Conservation (phyloP, 2,329 filamentous ascomycete species). For the Ophiosphaerella herpotricha region DNA sequence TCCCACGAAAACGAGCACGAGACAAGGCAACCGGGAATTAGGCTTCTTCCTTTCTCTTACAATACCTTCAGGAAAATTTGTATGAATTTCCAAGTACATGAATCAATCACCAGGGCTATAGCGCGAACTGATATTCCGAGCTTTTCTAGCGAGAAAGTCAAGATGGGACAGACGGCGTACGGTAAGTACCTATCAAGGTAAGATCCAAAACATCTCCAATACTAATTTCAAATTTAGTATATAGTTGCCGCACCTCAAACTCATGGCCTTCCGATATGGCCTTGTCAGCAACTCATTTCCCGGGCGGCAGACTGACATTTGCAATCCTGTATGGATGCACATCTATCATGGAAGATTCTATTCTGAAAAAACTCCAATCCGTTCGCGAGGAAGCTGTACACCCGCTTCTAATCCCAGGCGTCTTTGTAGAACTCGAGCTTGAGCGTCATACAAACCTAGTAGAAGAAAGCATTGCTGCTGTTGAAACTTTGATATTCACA, state of each 20-base stretch:
- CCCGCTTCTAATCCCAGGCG: conserved; percentile 18
- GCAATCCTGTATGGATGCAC: conserved; percentile 20
- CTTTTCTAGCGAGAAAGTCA: conserved; percentile 11
- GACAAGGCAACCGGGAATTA: background rate
- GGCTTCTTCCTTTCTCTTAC: conserved; percentile 11
- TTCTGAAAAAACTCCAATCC: conserved; percentile 9
- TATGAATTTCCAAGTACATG: conserved; percentile 12
- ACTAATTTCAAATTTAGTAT: conserved; percentile 12
- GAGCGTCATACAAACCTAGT: conserved; percentile 13
- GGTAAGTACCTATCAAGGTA: conserved; percentile 3
- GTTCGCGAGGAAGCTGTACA: conserved; percentile 13
- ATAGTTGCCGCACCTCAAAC: conserved; percentile 22
- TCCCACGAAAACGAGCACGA: background rate
- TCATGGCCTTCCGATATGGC: conserved; percentile 22
- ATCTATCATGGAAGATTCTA: conserved; percentile 4
- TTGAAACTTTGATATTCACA: conserved; percentile 19
- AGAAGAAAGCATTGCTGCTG: conserved; percentile 13
- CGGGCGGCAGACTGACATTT: conserved; percentile 9
- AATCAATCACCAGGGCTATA: conserved; percentile 15
- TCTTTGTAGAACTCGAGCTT: conserved; percentile 21
- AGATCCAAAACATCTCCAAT: background rate
- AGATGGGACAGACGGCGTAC: conserved; percentile 12
- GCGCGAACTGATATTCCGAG: conserved; percentile 17
- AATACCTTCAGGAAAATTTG: conserved; percentile 13
- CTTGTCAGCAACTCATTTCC: conserved; percentile 18